Percentiles rank a stretch among this genome's conserved stretches.
Evolutionary conservation across 352 stramenopile genomes (phyloP).

Genomic region (Thalassiosira mediterranea): DNA sequence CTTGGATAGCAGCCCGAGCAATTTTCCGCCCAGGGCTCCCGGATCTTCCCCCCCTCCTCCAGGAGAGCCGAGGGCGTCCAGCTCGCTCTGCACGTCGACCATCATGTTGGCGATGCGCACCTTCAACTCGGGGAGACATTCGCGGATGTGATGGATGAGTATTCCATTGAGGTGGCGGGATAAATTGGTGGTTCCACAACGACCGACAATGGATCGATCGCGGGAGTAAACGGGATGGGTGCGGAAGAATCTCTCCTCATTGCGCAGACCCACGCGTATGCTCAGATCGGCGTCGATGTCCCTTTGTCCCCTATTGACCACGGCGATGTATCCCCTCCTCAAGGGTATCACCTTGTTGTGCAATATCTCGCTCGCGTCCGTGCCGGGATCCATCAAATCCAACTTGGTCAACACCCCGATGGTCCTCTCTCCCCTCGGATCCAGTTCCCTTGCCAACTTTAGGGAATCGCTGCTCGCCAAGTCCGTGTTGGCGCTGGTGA

Average conservation of each 20-base stretch:
- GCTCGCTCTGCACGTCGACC: constrained; percentile 92
- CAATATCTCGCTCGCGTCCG: constrained; percentile 96
- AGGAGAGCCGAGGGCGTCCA: constrained; percentile 93
- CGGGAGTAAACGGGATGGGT: constrained; percentile 92
- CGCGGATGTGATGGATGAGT: constrained; percentile 98
- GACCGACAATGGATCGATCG: constrained; percentile 87
- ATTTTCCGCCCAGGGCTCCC: constrained; percentile 89
- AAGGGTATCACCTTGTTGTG: constrained; percentile 96
- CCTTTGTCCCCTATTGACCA: constrained; percentile 98
- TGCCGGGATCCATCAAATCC: constrained; percentile 99
- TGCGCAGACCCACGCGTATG: constrained; percentile 92
- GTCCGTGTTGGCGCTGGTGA: constrained; percentile 98
- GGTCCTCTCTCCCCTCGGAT: constrained; percentile 92
- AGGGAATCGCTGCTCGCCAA: constrained; percentile 98
- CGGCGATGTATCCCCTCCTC: constrained; percentile 96
- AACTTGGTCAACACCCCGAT: constrained; percentile 99
- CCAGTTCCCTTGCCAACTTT: constrained; percentile 91
- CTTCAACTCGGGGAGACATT: constrained; percentile 98
- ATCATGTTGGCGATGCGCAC: constrained; percentile 95
- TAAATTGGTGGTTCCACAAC: constrained; percentile 95
- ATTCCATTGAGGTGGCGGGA: constrained; percentile 97
- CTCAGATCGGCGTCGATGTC: constrained; percentile 96
- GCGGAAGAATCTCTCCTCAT: constrained; percentile 97
- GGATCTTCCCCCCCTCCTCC: constrained; percentile 27
- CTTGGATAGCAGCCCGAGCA: constrained; percentile 94